A percentile compares a stretch with the other conserved stretches of the same genome.
phyloP scores from a whole-genome alignment of 1,284 basidiomycete species.

The Rhodotorula sp. region DNA sequence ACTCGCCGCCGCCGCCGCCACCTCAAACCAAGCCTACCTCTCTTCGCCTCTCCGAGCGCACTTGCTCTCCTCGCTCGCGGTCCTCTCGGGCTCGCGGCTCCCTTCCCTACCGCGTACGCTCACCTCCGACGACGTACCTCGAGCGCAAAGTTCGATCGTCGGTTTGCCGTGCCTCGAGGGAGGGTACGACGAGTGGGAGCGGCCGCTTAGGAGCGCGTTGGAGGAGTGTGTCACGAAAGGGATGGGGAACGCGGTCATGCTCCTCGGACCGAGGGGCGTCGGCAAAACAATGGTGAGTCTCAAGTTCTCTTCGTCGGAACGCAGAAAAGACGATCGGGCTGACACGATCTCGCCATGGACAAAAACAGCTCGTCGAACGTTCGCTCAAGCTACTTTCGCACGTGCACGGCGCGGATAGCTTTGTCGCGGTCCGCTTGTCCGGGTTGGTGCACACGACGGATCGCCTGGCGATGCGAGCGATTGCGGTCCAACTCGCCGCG shows the following conservation, averaged over 20 bases:
- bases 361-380: constrained; percentile 39
- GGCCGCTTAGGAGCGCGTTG: constrained; percentile 34
- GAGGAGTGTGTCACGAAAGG: constrained; percentile 42
- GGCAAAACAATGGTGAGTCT: constrained; percentile 41
- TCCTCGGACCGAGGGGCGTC: constrained; percentile 43
- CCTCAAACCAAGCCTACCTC: constrained; percentile 1
- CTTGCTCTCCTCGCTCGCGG: constrained; percentile 9
- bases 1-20: not conserved
- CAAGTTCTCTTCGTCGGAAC: no score
- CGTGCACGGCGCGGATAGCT: constrained; percentile 49
- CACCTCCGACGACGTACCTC: not conserved
- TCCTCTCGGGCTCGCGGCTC: constrained; percentile 19
- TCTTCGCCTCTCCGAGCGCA: constrained; percentile 10
- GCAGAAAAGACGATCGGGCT: no score
- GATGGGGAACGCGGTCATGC: constrained; percentile 43
- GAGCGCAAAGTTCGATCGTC: constrained; percentile 3
- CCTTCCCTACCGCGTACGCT: constrained; percentile 7
- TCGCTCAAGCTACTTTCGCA: constrained; percentile 30
- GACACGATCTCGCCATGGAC: no score
- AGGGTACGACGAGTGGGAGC: constrained; percentile 34
- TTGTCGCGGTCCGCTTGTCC: constrained; percentile 74
- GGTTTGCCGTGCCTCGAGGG: constrained; percentile 26
- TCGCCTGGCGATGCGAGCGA: constrained; percentile 84
- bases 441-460: constrained; percentile 81
- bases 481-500: constrained; percentile 69